Evolutionary conservation across 768 basidiomycete genomes (phyloP), one percentile per base, ranked within the genome.

Genomic region (Boletus rubescentipes): DNA sequence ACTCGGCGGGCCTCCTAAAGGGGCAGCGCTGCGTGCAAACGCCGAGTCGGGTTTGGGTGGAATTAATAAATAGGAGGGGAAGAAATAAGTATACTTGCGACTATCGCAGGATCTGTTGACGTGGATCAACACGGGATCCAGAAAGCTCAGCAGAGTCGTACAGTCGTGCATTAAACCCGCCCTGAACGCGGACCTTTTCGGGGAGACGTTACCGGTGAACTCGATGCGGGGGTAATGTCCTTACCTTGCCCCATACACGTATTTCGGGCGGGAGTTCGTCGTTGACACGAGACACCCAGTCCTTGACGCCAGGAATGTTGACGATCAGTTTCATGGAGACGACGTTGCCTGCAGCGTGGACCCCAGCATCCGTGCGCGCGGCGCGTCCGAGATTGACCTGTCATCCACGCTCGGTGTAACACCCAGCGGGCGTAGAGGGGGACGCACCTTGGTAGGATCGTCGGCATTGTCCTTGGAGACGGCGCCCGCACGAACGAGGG

Each of bases 71-170:
- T 98, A 97, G 1, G 91, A 86, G 0, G 97, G 97, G 60, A 99
- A 89, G 73, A 91, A 91, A 72, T 99, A 99, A 15, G 95, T 97
- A 73, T 99, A 99, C 69, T 94, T 93, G 55, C 96, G 83, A 56
- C 94, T 96, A 67, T 98, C 95, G 73, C 95, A 98, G 3, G 85
- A 77, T 55, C 92, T 94, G 71, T 56, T 0, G 49, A 21, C 18
- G 31, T 8, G 0, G 44, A 21, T 62, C 36, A 65, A 35, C 23
- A 53, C 29, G 38, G 41, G 39, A 32, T 15, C 23, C 10, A 46
- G 12, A 40, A 34, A 37, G 36, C 8, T 10, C 31, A 6, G n/a
- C 46, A 44, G 8, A 31, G 7, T 66, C 79, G 12, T 54, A 89
- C 89, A 82, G 69, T 68, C 90, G 79, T 10, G 90, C 88, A 56